Base-by-base conservation (phyloP, 164 flowering plant genomes). In the Brasenia schreberi region DNA sequence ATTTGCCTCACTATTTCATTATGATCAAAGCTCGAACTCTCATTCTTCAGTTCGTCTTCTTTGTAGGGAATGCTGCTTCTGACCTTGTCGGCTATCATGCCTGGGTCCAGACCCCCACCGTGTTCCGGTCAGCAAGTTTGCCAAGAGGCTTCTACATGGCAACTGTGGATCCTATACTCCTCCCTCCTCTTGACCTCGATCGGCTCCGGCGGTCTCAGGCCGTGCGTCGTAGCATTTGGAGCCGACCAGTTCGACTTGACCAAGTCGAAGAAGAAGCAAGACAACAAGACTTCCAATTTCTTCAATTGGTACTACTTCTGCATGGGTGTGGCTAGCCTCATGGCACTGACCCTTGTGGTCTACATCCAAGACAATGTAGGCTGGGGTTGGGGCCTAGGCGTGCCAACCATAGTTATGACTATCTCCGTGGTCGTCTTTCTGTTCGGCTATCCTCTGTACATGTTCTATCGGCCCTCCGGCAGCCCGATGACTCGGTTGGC, bases 321-420 rank as follows among this genome's bases (percentile, higher is more conserved):
- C 72, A 79, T 87, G 87, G 88, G 87, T 61, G 7, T 78, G 53
- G 93, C 93, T 1, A 72, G 83, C 4, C 73, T 87, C 2, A 62
- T 68, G 14, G 93, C 93, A 17, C 59, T 85, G 4, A 84, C 87
- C 1, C 74, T 83, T 2, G 84, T 83, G 4, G 93, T 87, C 11
- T 87, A 87, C 63, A 74, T 87, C 19, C 93, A 87, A 69, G 93
- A 87, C 64, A 78, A 85, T 58, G 84, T 85, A 27, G 84, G 88
- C 0, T 87, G 93, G 93, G 88, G 84, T 17, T 84, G 83, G 90
- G 93, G 90, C 4, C 81, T 87, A n/a, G 86, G 88, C 3, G 62
- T 87, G 11, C 93, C 88, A 0, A 78, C 93, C 61, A 75, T 80
- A 1, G 82, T 76, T 70, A 82, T 85, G 90, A 81, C 72, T 1